A percentile compares a stretch with the other conserved stretches of the same genome.
Conservation (phyloP, 345 rosid genomes). For the Sisymbrium altissimum region DNA sequence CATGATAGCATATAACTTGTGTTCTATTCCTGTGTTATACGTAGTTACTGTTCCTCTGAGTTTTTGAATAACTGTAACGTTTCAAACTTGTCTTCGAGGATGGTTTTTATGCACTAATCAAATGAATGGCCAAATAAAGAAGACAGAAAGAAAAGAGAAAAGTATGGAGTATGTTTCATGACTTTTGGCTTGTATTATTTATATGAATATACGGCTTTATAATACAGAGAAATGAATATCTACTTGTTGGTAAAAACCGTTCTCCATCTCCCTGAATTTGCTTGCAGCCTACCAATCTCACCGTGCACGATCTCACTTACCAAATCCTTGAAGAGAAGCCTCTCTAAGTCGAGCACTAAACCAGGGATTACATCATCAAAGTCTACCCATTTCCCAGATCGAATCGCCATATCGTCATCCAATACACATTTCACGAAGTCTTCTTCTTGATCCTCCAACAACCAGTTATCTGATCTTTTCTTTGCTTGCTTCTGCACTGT, state of each 20-base stretch:
- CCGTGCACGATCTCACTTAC: slow-evolving; percentile 71
- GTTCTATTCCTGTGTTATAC: too few species aligned
- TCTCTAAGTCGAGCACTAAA: slow-evolving; percentile 63
- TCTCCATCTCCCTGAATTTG: slow-evolving; percentile 34
- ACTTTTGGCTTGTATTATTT: neutral
- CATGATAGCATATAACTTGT: too few species aligned
- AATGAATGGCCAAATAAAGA: neutral
- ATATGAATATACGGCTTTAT: neutral
- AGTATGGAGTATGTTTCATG: neutral
- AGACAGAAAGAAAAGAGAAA: neutral
- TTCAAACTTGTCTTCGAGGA: too few species aligned
- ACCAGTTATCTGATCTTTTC: slow-evolving; percentile 38
- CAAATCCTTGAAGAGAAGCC: slow-evolving; percentile 78
- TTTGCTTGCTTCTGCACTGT: slow-evolving; percentile 39
- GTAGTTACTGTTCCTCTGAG: too few species aligned
- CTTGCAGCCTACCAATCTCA: slow-evolving; percentile 39
- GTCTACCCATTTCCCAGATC: slow-evolving; percentile 56
- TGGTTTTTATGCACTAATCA: too few species aligned
- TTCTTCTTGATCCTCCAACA: slow-evolving; percentile 47
- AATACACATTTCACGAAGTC: slow-evolving; percentile 52
- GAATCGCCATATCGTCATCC: slow-evolving; percentile 54
- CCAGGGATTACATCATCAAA: slow-evolving; percentile 46
- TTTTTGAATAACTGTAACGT: too few species aligned
- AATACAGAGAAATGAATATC: neutral
- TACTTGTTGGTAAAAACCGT: too few species aligned